phyloP scores from a whole-genome alignment of 805 yeast genomes.

The Monosporozyma unispora region DNA sequence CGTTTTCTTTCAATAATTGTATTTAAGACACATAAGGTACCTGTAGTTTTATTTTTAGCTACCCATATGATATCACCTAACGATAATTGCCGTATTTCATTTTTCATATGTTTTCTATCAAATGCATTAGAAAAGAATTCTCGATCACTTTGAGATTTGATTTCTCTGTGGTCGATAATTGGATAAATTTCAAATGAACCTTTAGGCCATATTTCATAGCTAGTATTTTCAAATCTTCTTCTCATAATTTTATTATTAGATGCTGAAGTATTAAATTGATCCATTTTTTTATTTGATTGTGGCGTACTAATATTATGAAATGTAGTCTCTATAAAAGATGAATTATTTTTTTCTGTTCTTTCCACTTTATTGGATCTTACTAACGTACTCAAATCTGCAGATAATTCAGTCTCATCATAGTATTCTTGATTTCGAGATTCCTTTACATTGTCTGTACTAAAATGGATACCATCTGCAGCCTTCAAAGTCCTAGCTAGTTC shows the following conservation, averaged over 20 bases:
- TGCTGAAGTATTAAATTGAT: neutral
- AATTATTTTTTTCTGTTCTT: neutral
- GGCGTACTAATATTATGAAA: conserved; percentile 5
- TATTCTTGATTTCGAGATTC: neutral
- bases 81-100: conserved; percentile 50
- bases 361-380: conserved; percentile 3
- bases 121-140: conserved; percentile 58
- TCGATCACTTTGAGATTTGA: conserved; percentile 58
- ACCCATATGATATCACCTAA: conserved; percentile 90
- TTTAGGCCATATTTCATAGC: conserved; percentile 46
- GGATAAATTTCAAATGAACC: conserved; percentile 52
- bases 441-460: conserved; percentile 14
- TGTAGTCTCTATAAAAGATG: conserved; percentile 16
- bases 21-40: conserved; percentile 61
- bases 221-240: conserved; percentile 17
- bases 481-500: conserved; percentile 51
- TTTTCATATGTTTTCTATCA: conserved; percentile 37
- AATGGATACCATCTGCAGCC: conserved; percentile 35
- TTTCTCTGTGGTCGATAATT: conserved; percentile 74
- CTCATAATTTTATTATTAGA: conserved; percentile 6
- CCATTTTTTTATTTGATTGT: neutral
- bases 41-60: conserved; percentile 53
- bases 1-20: conserved; percentile 86
- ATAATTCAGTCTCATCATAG: conserved; percentile 8
- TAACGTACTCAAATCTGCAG: conserved; percentile 18